Conservation (phyloP, 1,139 yeast genomes). For the Maudiozyma humilis region DNA sequence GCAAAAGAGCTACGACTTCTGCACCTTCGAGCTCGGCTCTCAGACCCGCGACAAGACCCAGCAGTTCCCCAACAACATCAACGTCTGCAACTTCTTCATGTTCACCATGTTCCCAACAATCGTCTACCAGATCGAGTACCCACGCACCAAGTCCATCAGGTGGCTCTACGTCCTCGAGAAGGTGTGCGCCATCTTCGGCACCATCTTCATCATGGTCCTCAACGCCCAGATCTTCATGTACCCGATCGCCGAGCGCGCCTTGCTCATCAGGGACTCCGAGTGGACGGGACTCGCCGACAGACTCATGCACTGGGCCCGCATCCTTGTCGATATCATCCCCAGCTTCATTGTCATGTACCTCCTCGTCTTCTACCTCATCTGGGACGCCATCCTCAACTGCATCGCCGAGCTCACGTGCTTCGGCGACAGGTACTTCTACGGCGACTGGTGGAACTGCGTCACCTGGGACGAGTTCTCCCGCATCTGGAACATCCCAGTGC, state of each 20-base stretch:
- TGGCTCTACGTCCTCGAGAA: slow-evolving; percentile 66
- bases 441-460: slow-evolving; percentile 96
- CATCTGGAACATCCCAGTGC: slow-evolving; percentile 95
- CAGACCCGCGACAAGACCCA: slow-evolving; percentile 21
- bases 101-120: slow-evolving; percentile 88
- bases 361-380: slow-evolving; percentile 75
- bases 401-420: slow-evolving; percentile 80
- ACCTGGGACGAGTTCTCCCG: slow-evolving; percentile 93
- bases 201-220: slow-evolving; percentile 71
- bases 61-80: slow-evolving; percentile 64
- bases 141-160: slow-evolving; percentile 63
- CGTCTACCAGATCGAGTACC: slow-evolving; percentile 72
- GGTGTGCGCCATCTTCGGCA: slow-evolving; percentile 74
- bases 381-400: slow-evolving; percentile 88
- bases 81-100: slow-evolving; percentile 56
- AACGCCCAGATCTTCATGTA: slow-evolving; percentile 72
- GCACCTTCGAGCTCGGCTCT: slow-evolving; percentile 48
- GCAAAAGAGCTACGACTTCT: slow-evolving; percentile 46
- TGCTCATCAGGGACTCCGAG: slow-evolving; percentile 42
- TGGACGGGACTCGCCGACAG: slow-evolving; percentile 35
- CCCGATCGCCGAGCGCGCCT: slow-evolving; percentile 62
- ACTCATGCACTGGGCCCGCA: slow-evolving; percentile 45
- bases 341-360: slow-evolving; percentile 69
- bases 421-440: slow-evolving; percentile 88
- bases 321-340: slow-evolving; percentile 70